Conservation (phyloP, 2,329 filamentous ascomycete species). For the Aspergillus felis region DNA sequence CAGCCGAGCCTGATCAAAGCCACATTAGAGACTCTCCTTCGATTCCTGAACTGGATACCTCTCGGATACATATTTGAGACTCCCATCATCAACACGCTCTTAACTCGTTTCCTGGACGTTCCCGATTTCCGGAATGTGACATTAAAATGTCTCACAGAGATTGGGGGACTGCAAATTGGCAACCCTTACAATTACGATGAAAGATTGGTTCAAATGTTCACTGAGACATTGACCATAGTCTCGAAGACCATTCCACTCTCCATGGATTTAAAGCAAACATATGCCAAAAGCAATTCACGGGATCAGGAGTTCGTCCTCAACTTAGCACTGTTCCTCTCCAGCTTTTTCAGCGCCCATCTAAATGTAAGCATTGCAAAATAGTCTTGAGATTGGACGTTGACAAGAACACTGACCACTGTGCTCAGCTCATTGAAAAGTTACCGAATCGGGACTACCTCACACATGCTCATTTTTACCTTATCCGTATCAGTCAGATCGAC, state of each 20-base stretch:
- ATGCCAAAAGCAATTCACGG: slow-evolving; percentile 81
- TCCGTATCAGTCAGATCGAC: slow-evolving; percentile 97
- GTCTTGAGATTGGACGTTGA: background rate
- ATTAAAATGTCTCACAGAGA: slow-evolving; percentile 94
- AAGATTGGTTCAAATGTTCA: slow-evolving; percentile 97
- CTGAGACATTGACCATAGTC: slow-evolving; percentile 88
- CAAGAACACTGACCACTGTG: slow-evolving; percentile 11
- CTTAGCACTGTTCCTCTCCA: slow-evolving; percentile 89
- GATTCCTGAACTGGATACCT: slow-evolving; percentile 99
- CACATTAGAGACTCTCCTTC: slow-evolving; percentile 91
- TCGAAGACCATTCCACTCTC: slow-evolving; percentile 88
- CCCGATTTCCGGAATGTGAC: slow-evolving; percentile 97
- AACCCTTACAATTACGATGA: slow-evolving; percentile 78
- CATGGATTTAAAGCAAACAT: slow-evolving; percentile 86
- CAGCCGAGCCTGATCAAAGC: slow-evolving; percentile 88
- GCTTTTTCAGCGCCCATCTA: slow-evolving; percentile 93
- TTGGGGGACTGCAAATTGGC: slow-evolving; percentile 86
- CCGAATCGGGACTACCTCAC: slow-evolving; percentile 93
- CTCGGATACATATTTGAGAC: slow-evolving; percentile 99
- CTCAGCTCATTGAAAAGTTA: slow-evolving; percentile 84
- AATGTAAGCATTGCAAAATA: slow-evolving; percentile 51
- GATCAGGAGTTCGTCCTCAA: slow-evolving; percentile 99
- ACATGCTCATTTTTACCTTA: slow-evolving; percentile 96
- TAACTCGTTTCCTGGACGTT: slow-evolving; percentile 85
- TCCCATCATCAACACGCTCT: slow-evolving; percentile 86